Conservation (phyloP, 257 asterid genomes). For the Ballota nigra region DNA sequence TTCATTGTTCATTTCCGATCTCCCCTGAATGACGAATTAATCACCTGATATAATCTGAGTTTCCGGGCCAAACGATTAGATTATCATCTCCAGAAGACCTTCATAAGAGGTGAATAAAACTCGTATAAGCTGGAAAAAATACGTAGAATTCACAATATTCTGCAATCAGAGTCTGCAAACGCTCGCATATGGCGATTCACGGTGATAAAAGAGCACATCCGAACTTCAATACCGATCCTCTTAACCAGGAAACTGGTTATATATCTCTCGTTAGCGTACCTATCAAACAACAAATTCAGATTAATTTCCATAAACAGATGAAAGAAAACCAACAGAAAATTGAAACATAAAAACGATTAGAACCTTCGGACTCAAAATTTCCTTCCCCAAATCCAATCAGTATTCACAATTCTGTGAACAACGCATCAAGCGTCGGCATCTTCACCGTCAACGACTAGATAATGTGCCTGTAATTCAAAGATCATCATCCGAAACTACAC, state of each 20-base stretch:
- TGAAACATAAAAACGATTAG: neutral
- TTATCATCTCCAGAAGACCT: slow-evolving; percentile 8
- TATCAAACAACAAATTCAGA: slow-evolving; percentile 19
- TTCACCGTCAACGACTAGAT: slow-evolving; percentile 17
- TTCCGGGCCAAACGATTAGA: slow-evolving; percentile 1
- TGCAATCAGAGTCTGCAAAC: slow-evolving; percentile 18
- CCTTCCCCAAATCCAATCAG: slow-evolving; percentile 15
- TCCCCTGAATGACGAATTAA: slow-evolving; percentile 18
- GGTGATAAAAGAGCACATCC: slow-evolving; percentile 14
- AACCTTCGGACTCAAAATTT: slow-evolving; percentile 25
- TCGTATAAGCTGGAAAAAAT: neutral
- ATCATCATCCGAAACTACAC: slow-evolving; percentile 9
- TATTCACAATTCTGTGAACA: slow-evolving; percentile 18
- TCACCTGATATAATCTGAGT: slow-evolving; percentile 29
- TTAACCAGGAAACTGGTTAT: slow-evolving; percentile 21
- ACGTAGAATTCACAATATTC: slow-evolving; percentile 12
- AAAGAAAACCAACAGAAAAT: neutral
- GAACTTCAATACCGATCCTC: slow-evolving; percentile 23
- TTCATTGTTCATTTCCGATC: slow-evolving; percentile 19
- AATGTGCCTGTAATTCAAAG: slow-evolving; percentile 23
- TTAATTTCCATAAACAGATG: neutral
- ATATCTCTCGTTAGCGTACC: slow-evolving; percentile 21
- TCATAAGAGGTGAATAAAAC: slow-evolving; percentile 1
- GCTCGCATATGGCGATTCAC: slow-evolving; percentile 13
- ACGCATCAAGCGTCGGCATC: slow-evolving; percentile 14